Conservation (phyloP, 805 yeast genomes). For the Diddensiella santjacobensis region DNA sequence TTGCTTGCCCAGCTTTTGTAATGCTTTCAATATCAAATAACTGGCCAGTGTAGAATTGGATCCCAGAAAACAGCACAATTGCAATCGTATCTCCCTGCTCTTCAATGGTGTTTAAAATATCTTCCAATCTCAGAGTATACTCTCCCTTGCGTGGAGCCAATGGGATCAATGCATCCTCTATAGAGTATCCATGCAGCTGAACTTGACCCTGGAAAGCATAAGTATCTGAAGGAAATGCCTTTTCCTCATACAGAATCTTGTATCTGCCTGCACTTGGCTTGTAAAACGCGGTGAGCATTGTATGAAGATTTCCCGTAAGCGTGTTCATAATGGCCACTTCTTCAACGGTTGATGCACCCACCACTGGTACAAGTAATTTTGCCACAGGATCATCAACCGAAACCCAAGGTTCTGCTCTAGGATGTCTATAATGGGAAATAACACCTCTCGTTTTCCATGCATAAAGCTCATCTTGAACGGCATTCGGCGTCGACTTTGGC, state of each 20-base stretch:
- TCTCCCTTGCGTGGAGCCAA: constrained; percentile 58
- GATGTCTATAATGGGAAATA: constrained; percentile 65
- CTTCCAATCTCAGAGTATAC: constrained; percentile 55
- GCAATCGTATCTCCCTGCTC: constrained; percentile 59
- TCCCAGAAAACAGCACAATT: constrained; percentile 75
- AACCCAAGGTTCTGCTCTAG: constrained; percentile 65
- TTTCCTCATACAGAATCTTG: constrained; percentile 78
- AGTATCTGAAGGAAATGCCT: constrained; percentile 89
- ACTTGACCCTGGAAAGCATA: constrained; percentile 79
- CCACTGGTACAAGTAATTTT: constrained; percentile 64
- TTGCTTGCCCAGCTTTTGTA: constrained; percentile 57
- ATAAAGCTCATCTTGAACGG: constrained; percentile 61
- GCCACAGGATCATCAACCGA: constrained; percentile 76
- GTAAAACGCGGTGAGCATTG: constrained; percentile 70
- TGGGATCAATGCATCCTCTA: constrained; percentile 58
- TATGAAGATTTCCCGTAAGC: constrained; percentile 75
- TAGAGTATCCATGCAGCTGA: constrained; percentile 51
- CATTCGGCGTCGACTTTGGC: constrained; percentile 61
- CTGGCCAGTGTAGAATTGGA: constrained; percentile 92
- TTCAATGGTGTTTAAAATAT: constrained; percentile 56
- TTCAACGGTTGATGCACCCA: constrained; percentile 60
- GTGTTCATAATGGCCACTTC: constrained; percentile 91
- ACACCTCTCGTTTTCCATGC: constrained; percentile 85
- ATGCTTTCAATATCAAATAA: constrained; percentile 69
- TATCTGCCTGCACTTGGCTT: constrained; percentile 54